phyloP scores from a whole-genome alignment of 1,284 basidiomycete genomes.

The Cutaneotrichosporon dermatis region DNA sequence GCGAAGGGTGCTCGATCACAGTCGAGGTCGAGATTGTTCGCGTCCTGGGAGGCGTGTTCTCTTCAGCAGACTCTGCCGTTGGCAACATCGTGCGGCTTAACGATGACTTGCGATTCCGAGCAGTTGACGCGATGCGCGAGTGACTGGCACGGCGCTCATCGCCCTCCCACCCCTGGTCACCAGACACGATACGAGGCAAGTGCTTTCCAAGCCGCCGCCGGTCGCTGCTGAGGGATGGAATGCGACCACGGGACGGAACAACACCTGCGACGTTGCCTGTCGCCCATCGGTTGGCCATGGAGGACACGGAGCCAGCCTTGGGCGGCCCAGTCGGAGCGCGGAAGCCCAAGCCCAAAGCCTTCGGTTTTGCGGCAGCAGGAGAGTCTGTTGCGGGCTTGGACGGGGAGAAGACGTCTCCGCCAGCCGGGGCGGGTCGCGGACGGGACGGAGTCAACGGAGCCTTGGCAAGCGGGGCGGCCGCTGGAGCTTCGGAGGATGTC shows the following conservation, averaged over 20 bases:
- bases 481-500: no score
- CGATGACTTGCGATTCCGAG: slow-evolving; percentile 23
- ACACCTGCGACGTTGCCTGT: slow-evolving; percentile 1
- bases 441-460: background rate
- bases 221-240: slow-evolving; percentile 26
- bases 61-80: slow-evolving; percentile 4
- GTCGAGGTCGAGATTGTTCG: slow-evolving; percentile 1
- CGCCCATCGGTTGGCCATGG: slow-evolving; percentile 16
- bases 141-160: slow-evolving; percentile 15
- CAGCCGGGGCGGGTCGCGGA: background rate
- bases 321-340: slow-evolving; percentile 20
- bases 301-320: slow-evolving; percentile 12
- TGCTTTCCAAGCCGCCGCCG: slow-evolving; percentile 45
- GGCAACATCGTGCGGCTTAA: slow-evolving; percentile 21
- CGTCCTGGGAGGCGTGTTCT: slow-evolving; percentile 15
- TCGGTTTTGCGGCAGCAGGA: slow-evolving; percentile 3
- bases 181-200: slow-evolving; percentile 48
- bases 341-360: slow-evolving; percentile 14
- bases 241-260: slow-evolving; percentile 8
- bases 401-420: slow-evolving; percentile 6
- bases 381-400: slow-evolving; percentile 3
- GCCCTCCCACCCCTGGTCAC: slow-evolving; percentile 43
- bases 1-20: slow-evolving; percentile 5
- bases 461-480: background rate
- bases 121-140: slow-evolving; percentile 7